Percentiles rank a stretch among this genome's conserved stretches.
These are phyloP conservation scores for Inonotus hispidus DNA, from an alignment of 1,284 basidiomycete genomes.

Conservation along the genomic window DNA sequence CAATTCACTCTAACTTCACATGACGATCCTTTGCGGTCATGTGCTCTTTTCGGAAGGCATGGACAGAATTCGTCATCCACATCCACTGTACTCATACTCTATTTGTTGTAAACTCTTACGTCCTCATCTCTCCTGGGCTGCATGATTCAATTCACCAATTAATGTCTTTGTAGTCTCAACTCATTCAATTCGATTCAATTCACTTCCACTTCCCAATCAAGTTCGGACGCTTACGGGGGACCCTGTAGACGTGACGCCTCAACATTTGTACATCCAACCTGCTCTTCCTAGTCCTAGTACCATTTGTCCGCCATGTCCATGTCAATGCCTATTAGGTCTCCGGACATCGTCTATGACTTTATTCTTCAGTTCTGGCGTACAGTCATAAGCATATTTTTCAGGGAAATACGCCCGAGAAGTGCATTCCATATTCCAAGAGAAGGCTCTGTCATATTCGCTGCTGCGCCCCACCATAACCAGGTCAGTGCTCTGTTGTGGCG, in stretches of 20 bases:
- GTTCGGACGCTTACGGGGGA: neutral
- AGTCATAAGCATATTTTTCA: conserved; percentile 94
- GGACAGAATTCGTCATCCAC: too few species aligned
- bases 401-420: conserved; percentile 92
- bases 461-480: conserved; percentile 95
- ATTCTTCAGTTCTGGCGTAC: conserved; percentile 75
- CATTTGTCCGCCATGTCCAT: conserved; percentile 10
- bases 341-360: conserved; percentile 49
- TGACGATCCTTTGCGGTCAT: neutral
- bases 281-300: too few species aligned
- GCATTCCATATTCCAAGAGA: conserved; percentile 92
- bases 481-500: conserved; percentile 36
- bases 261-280: neutral
- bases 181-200: too few species aligned
- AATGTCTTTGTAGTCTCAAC: too few species aligned
- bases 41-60: neutral
- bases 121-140: neutral
- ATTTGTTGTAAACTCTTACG: too few species aligned
- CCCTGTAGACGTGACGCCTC: neutral
- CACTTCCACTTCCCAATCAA: too few species aligned
- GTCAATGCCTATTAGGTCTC: conserved; percentile 14
- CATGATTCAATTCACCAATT: too few species aligned
- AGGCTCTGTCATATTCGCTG: conserved; percentile 95
- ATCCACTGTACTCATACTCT: too few species aligned
- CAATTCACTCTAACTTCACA: neutral